A percentile compares a stretch with the other conserved stretches of the same genome.
These are phyloP conservation scores for Mayamaea pseudoterrestris DNA, from an alignment of 108 stramenopile species.

Conservation along the genomic window DNA sequence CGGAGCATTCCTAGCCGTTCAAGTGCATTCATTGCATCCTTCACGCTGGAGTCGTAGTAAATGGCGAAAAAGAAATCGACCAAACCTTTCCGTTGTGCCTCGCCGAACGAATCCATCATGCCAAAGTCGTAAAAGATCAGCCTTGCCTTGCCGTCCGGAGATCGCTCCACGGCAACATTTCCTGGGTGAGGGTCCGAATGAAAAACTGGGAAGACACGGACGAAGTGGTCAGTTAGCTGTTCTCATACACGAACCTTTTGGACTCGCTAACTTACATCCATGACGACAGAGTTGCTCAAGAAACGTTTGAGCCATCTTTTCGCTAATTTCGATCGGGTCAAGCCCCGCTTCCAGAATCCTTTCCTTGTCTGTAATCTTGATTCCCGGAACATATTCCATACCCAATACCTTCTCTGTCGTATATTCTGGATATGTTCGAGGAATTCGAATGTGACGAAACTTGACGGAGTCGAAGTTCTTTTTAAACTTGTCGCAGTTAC, in stretches of 20 bases:
- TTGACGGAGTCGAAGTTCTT: conserved; percentile 66
- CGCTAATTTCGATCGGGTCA: conserved; percentile 74
- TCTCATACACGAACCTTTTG: too few species aligned
- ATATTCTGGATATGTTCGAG: conserved; percentile 73
- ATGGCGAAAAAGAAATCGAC: conserved; percentile 86
- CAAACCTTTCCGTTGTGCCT: conserved; percentile 61
- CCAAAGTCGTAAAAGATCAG: conserved; percentile 97
- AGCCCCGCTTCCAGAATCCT: conserved; percentile 44
- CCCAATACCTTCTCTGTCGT: conserved; percentile 79
- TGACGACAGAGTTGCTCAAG: conserved; percentile 92
- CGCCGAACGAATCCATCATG: conserved; percentile 95
- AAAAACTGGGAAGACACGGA: neutral
- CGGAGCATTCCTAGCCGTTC: conserved; percentile 89
- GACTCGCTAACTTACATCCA: too few species aligned
- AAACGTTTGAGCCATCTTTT: conserved; percentile 85
- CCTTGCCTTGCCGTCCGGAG: conserved; percentile 49
- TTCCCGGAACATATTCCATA: conserved; percentile 92
- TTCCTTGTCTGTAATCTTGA: conserved; percentile 88
- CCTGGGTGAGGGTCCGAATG: conserved; percentile 65
- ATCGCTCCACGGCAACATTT: conserved; percentile 84
- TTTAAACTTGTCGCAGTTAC: conserved; percentile 76
- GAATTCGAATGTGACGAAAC: conserved; percentile 83
- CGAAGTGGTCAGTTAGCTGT: too few species aligned
- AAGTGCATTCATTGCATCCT: conserved; percentile 84
- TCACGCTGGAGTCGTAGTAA: conserved; percentile 85